Base-by-base conservation (phyloP, 2,329 filamentous ascomycete genomes). In the Aspergillus arachidicola region DNA sequence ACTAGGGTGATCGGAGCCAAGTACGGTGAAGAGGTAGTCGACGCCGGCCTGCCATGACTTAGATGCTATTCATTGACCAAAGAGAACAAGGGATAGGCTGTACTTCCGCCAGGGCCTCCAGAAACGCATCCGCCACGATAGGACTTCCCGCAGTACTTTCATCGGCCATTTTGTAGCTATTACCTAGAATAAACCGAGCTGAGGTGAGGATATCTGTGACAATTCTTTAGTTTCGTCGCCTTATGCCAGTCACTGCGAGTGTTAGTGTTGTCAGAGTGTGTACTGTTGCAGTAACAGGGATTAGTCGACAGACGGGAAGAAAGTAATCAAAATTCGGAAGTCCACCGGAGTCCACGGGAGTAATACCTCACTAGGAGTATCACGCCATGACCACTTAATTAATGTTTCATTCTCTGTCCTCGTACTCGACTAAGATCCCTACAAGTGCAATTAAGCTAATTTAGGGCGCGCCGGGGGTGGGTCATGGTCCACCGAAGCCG, bases 1-100 rank as follows among this genome's bases (percentile, higher is more conserved):
- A 34, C 62, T 64, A 16, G 62, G 62, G n/a, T 64, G 62, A 30
- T 64, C 62, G 5, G 62, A 64, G 19, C 62, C 62, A 7, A 64
- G 59, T 7, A 62, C 59, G 36, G 59, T 58, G 50, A 64, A 64
- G 41, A 64, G 55, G 26, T 64, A 58, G 36, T 61, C 59, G 41
- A 64, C 56, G 9, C 62, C 62, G 2, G 62, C 62, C 45, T 48
- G 45, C 7, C 45, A 48, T 48, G 23, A 9, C 16, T 48, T 26
- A 48, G 43, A 23, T 12, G 3, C n/a, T 1, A 45, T 46, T 16
- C 12, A 28, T 48, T 28, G 6, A 1, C 23, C 11, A 16, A 28
- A 28, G 12, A 28, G 28, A 9, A 14, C 0, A 6, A 19, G 45
- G 45, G 11, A 48, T 14, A 7, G 12, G 12, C 11, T 7, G 21